Percentiles rank a stretch among this genome's conserved stretches.
phyloP scores from a whole-genome alignment of 2,329 filamentous ascomycete species.

The Arthrobotrys megalospora region DNA sequence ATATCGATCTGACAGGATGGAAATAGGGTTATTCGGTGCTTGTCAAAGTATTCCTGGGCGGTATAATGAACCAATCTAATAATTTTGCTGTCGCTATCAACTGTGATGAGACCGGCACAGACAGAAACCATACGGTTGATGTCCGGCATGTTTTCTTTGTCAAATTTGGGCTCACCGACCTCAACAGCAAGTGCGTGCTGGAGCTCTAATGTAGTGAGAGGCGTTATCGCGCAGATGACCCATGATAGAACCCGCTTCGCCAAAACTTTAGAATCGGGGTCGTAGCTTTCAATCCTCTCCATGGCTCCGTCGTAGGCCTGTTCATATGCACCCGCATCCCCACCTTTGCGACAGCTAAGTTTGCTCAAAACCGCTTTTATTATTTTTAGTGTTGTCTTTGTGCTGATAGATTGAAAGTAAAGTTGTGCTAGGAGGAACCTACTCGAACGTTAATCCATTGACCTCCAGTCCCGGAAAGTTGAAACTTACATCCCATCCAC shows the following conservation, averaged over 20 bases:
- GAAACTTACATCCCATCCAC: too few species aligned
- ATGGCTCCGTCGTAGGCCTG: slow-evolving; percentile 19
- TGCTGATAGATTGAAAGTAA: too few species aligned
- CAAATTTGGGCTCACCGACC: not conserved
- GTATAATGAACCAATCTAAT: slow-evolving; percentile 38
- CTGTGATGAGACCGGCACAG: slow-evolving; percentile 23
- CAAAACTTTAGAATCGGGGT: not conserved
- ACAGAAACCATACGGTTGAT: not conserved
- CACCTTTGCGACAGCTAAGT: too few species aligned
- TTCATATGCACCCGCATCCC: slow-evolving; percentile 40
- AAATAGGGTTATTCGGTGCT: not conserved
- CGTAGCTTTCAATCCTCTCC: slow-evolving; percentile 8
- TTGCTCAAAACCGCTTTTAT: too few species aligned
- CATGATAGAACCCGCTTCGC: slow-evolving; percentile 21
- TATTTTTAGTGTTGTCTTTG: too few species aligned
- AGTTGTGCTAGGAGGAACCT: too few species aligned
- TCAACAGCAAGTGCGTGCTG: slow-evolving; percentile 37
- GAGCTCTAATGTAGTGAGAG: slow-evolving; percentile 23
- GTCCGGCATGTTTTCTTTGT: slow-evolving; percentile 17
- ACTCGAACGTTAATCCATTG: too few species aligned
- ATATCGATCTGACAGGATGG: slow-evolving; percentile 10
- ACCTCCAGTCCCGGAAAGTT: too few species aligned
- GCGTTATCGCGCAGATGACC: slow-evolving; percentile 26
- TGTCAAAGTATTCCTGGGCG: slow-evolving; percentile 36
- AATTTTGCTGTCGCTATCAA: slow-evolving; percentile 18